Evolutionary conservation across 148 eudicot genomes (phyloP), one percentile per base, ranked within the genome.

Genomic region (Cornus kousa): DNA sequence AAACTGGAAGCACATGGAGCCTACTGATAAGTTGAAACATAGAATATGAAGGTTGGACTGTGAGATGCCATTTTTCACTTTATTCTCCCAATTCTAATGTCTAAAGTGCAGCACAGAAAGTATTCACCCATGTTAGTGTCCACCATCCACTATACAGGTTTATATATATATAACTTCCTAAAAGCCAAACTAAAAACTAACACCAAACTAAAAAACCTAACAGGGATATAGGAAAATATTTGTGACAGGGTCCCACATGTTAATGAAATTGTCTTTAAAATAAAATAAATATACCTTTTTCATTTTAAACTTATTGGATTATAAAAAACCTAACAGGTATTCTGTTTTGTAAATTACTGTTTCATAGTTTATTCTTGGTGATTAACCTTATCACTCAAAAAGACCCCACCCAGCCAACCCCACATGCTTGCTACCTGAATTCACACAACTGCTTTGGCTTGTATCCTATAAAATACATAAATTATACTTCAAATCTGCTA

Each of bases 131-230:
- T 22, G 66, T 74, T 75, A 75, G 78, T 13, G 57, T 75, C 57
- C 70, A 35, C 37, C 1, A 35, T 35, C 37, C 37, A 46, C 78
- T 67, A 39, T 33, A 39, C 9, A 60, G 68, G 53, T n/a, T 19
- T 20, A 68, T 68, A 35, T 35, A 35, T 35, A 35, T 35, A 16
- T n/a, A 74, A 50, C 71, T 74, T 68, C 70, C 66, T 68, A 74
- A 66, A 24, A 65, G 71, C 75, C 77, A 33, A 31, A 67, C 35
- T 35, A 20, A 31, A 78, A 59, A 31, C 71, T 71, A 78, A 71
- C 82, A 77, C 77, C 83, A 79, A 75, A 83, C 33, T 73, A 73
- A 75, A 80, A 69, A 77, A 80, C 55, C 78, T 19, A 70, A 23
- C 64, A 14, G 3, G 19, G 3, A 57, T 57, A 14, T 14, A 2